A percentile compares a stretch with the other conserved stretches of the same genome.
These are phyloP conservation scores for Plantago elongata DNA, from an alignment of 257 asterid species.

Conservation along the genomic window DNA sequence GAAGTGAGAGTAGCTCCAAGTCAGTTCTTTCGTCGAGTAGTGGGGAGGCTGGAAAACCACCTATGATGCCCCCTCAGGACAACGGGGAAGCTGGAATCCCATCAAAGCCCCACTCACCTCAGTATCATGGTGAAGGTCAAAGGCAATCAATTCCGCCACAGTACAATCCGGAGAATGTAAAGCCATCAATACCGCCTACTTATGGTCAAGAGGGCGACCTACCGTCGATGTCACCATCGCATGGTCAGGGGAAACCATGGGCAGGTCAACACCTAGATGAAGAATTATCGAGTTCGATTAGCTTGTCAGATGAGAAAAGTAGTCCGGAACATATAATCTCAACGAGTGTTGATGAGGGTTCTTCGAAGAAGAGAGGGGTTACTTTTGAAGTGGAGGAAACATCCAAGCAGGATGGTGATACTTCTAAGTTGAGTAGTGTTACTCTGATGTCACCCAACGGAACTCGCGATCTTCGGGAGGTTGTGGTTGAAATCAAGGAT, in stretches of 20 bases:
- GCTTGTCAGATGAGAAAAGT: slow-evolving; percentile 52
- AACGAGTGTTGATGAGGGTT: slow-evolving; percentile 58
- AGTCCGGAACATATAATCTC: slow-evolving; percentile 43
- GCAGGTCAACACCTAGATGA: slow-evolving; percentile 17
- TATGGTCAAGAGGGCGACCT: slow-evolving; percentile 20
- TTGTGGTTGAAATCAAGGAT: slow-evolving; percentile 86
- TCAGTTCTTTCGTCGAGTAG: slow-evolving; percentile 26
- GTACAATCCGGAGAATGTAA: slow-evolving; percentile 26
- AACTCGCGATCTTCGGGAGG: slow-evolving; percentile 73
- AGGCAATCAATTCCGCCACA: slow-evolving; percentile 10
- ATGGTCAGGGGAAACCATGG: slow-evolving; percentile 25
- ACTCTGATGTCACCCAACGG: slow-evolving; percentile 63
- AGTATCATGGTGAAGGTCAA: slow-evolving; percentile 15
- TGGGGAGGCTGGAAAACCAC: slow-evolving; percentile 20
- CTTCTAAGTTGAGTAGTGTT: slow-evolving; percentile 59
- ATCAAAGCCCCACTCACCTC: not conserved
- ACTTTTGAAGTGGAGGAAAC: slow-evolving; percentile 76
- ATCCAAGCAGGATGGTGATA: slow-evolving; percentile 59
- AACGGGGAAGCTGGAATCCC: slow-evolving; percentile 2
- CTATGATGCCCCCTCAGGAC: not conserved
- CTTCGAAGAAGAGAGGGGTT: slow-evolving; percentile 72
- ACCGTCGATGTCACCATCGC: slow-evolving; percentile 17
- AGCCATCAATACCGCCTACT: slow-evolving; percentile 21
- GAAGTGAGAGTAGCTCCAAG: slow-evolving; percentile 22
- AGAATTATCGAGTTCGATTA: slow-evolving; percentile 32